Percentiles rank a stretch among this genome's conserved stretches.
These are phyloP conservation scores for Saturnispora quitensis DNA, from an alignment of 805 yeast genomes.

Conservation along the genomic window DNA sequence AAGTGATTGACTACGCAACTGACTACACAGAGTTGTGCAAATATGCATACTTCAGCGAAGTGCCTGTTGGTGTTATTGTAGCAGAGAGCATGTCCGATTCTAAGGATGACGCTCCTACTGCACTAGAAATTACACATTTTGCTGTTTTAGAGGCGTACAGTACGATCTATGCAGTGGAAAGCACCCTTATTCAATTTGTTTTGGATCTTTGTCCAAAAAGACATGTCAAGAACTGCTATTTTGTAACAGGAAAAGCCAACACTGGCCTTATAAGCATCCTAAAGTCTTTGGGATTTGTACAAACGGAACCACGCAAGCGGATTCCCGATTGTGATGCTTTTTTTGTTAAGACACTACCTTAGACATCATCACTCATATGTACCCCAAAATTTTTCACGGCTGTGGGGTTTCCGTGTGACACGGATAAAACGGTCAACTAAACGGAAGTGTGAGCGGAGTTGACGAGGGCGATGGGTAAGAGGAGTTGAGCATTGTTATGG, in stretches of 20 bases:
- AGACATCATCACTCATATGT: not conserved
- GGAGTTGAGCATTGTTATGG: not conserved
- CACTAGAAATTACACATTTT: constrained; percentile 18
- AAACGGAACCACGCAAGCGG: not conserved
- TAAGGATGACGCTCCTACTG: constrained; percentile 29
- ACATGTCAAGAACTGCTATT: constrained; percentile 41
- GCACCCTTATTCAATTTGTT: constrained; percentile 45
- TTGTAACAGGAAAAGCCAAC: constrained; percentile 9
- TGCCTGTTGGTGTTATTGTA: constrained; percentile 73
- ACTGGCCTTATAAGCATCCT: not conserved
- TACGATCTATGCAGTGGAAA: constrained; percentile 52
- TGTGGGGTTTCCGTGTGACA: not conserved
- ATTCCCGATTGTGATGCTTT: not conserved
- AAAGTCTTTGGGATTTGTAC: constrained; percentile 13
- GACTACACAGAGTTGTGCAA: constrained; percentile 43
- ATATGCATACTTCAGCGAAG: constrained; percentile 55
- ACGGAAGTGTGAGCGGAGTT: not conserved
- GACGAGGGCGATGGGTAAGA: not conserved
- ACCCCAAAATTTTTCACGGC: not conserved
- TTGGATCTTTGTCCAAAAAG: constrained; percentile 45
- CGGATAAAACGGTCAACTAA: not conserved
- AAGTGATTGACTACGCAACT: constrained; percentile 43
- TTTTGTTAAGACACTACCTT: not conserved
- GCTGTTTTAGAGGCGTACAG: constrained; percentile 51
- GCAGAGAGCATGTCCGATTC: constrained; percentile 41